Evolutionary conservation across 805 yeast species (phyloP).

Genomic region (Yarrowia phangngaensis): DNA sequence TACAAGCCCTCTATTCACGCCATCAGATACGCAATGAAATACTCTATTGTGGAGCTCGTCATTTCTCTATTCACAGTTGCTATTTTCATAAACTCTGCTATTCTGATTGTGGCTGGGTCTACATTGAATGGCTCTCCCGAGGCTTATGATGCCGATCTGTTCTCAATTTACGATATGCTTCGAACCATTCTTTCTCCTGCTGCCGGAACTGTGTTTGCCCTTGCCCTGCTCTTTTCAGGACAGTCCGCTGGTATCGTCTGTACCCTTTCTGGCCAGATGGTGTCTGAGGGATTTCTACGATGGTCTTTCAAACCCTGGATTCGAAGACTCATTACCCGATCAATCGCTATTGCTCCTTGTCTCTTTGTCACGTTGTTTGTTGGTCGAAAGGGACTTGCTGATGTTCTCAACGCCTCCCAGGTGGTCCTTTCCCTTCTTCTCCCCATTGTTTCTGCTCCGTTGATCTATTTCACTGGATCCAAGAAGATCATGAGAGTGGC

Average conservation of each 20-base stretch:
- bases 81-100: conserved; percentile 86
- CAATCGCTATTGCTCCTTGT: conserved; percentile 84
- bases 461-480: conserved; percentile 73
- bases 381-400: conserved; percentile 75
- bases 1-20: conserved; percentile 78
- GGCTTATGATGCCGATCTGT: conserved; percentile 73
- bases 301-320: conserved; percentile 82
- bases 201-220: conserved; percentile 85
- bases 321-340: conserved; percentile 72
- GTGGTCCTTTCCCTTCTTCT: conserved; percentile 75
- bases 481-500: conserved; percentile 57
- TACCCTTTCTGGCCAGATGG: conserved; percentile 91
- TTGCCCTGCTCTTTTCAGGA: conserved; percentile 86
- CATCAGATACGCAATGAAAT: conserved; percentile 70
- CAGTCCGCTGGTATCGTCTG: conserved; percentile 94
- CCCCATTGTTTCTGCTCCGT: conserved; percentile 86
- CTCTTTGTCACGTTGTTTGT: conserved; percentile 63
- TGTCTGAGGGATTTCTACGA: conserved; percentile 79
- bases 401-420: conserved; percentile 73
- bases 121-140: conserved; percentile 61
- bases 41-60: conserved; percentile 76
- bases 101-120: conserved; percentile 87
- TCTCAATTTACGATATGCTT: conserved; percentile 72
- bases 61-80: conserved; percentile 83
- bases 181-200: conserved; percentile 68